These are phyloP conservation scores for Parachaetomium inaequale DNA, from an alignment of 495 filamentous ascomycete species.

Conservation along the genomic window DNA sequence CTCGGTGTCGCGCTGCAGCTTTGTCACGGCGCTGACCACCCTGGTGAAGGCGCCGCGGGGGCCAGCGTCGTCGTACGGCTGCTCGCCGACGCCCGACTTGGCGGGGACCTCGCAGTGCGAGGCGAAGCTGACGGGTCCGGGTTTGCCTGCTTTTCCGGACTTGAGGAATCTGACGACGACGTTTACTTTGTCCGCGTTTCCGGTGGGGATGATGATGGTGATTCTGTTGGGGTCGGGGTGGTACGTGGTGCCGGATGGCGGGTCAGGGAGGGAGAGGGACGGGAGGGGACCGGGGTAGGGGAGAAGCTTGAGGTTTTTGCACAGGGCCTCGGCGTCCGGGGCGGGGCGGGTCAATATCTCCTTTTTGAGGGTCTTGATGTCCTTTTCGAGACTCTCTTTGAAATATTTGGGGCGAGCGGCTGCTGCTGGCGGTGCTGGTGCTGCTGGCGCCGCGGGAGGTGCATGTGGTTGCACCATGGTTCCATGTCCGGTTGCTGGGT, in stretches of 20 bases:
- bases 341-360: too few relatives aligned
- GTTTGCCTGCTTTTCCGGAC: too few relatives aligned
- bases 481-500: too few relatives aligned
- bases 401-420: too few relatives aligned
- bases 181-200: conserved; percentile 11
- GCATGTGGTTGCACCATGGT: too few relatives aligned
- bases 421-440: too few relatives aligned
- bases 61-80: conserved; percentile 22
- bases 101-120: conserved; percentile 3
- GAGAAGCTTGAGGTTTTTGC: too few relatives aligned
- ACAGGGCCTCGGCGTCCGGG: too few relatives aligned
- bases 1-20: not conserved
- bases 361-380: too few relatives aligned
- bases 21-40: conserved; percentile 12
- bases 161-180: conserved; percentile 1
- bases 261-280: not conserved
- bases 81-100: conserved; percentile 24
- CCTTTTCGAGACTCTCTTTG: too few relatives aligned
- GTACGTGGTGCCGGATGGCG: not conserved
- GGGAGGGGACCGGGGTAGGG: not conserved
- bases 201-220: conserved; percentile 23
- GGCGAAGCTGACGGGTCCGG: not conserved
- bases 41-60: conserved; percentile 18
- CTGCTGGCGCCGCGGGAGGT: too few relatives aligned
- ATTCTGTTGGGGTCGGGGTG: not conserved